A percentile compares a stretch with the other conserved stretches of the same genome.
These are phyloP conservation scores for Ophiocordyceps polyrhachis-furcata DNA, from an alignment of 2,329 filamentous ascomycete species.

Conservation along the genomic window DNA sequence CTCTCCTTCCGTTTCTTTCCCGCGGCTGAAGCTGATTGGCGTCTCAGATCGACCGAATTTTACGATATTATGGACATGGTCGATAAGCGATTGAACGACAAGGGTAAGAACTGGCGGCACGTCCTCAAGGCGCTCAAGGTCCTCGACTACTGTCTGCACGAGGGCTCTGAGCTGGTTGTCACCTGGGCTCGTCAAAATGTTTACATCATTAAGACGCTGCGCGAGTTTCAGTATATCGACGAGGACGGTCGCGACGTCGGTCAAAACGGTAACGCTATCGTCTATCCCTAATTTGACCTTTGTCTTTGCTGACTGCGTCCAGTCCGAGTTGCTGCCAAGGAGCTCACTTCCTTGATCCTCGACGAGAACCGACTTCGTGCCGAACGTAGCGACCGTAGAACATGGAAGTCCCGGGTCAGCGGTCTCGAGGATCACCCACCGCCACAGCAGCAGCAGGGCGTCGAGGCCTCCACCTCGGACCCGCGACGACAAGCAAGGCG, in stretches of 20 bases:
- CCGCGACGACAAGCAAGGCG: slow-evolving; percentile 28
- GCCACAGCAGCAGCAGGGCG: slow-evolving; percentile 6
- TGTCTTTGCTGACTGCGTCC: slow-evolving; percentile 3
- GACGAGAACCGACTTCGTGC: slow-evolving; percentile 85
- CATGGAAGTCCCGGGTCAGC: slow-evolving; percentile 92
- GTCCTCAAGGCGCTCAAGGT: slow-evolving; percentile 96
- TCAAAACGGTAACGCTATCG: slow-evolving; percentile 54
- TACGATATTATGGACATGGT: slow-evolving; percentile 99
- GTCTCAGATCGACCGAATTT: slow-evolving; percentile 71
- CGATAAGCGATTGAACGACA: slow-evolving; percentile 95
- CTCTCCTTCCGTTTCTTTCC: not conserved
- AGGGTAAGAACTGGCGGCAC: slow-evolving; percentile 98
- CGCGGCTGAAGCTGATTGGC: not conserved
- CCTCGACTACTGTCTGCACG: slow-evolving; percentile 91
- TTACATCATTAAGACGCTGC: slow-evolving; percentile 95
- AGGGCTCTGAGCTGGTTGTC: slow-evolving; percentile 89
- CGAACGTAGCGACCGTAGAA: slow-evolving; percentile 78
- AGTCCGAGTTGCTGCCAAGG: slow-evolving; percentile 94
- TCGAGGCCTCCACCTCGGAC: slow-evolving; percentile 15
- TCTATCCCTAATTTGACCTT: slow-evolving; percentile 1
- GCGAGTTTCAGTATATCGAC: slow-evolving; percentile 92
- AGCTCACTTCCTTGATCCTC: slow-evolving; percentile 76
- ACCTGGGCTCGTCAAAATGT: slow-evolving; percentile 97
- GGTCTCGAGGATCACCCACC: slow-evolving; percentile 68
- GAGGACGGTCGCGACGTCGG: slow-evolving; percentile 92